Percentiles rank a stretch among this genome's conserved stretches.
phyloP scores from a whole-genome alignment of 2,329 filamentous ascomycete genomes.

The Trichoderma atroviride region DNA sequence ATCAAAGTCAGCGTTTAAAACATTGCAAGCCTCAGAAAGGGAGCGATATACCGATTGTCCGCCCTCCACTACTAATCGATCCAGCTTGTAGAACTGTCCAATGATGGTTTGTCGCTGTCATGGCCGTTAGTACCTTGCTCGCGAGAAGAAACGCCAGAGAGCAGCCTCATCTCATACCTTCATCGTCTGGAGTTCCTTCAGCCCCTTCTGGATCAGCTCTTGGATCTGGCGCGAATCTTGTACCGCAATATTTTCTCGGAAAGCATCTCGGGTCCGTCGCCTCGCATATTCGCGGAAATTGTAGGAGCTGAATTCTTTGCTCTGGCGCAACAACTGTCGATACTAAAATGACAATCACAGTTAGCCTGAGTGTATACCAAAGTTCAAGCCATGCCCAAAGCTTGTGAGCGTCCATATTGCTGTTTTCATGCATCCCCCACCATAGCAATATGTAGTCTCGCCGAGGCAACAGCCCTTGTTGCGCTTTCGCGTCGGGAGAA shows the following conservation, averaged over 20 bases:
- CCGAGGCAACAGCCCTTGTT: not conserved
- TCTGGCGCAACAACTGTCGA: constrained; percentile 85
- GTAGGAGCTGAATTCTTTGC: constrained; percentile 86
- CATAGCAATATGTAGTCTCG: not conserved
- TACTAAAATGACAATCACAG: constrained; percentile 60
- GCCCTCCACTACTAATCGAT: constrained; percentile 88
- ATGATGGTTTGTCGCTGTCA: constrained; percentile 87
- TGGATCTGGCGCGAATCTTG: constrained; percentile 77
- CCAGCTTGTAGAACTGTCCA: constrained; percentile 92
- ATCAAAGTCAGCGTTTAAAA: not conserved
- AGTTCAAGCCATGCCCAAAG: not conserved
- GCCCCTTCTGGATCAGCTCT: constrained; percentile 83
- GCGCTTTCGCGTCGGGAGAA: not conserved
- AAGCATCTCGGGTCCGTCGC: constrained; percentile 86
- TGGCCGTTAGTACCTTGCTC: constrained; percentile 12
- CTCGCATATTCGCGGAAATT: constrained; percentile 98
- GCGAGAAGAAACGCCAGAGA: no score
- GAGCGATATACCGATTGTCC: constrained; percentile 65
- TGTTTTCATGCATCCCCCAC: constrained; percentile 18
- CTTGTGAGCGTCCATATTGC: not conserved
- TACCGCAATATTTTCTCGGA: constrained; percentile 76
- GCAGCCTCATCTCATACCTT: constrained; percentile 64
- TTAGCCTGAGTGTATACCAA: not conserved
- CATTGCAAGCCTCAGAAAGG: no score
- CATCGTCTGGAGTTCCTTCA: constrained; percentile 83